These are phyloP conservation scores for Inosperma sp. DNA, from an alignment of 768 basidiomycete genomes.

Conservation along the genomic window DNA sequence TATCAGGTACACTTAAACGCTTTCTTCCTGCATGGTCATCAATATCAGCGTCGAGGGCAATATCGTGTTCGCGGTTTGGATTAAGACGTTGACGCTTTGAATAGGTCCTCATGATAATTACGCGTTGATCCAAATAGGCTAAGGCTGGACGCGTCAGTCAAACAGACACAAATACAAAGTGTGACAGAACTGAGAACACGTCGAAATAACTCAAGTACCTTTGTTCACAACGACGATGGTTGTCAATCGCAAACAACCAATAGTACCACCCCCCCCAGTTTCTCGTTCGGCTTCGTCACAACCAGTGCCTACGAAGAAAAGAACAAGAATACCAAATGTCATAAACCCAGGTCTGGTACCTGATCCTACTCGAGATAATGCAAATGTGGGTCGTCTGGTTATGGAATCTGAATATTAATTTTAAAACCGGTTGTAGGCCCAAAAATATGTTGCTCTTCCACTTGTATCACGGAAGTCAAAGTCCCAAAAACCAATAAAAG, in stretches of 20 bases:
- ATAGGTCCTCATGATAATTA: conserved; percentile 11
- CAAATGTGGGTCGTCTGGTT: conserved; percentile 14
- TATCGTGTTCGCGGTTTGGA: conserved; percentile 11
- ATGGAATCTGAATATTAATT: no score
- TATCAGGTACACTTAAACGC: not conserved
- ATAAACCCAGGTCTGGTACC: conserved; percentile 19
- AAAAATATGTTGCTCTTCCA: no score
- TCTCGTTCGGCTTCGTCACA: conserved; percentile 54
- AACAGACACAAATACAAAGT: conserved; percentile 21
- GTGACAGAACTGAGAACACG: conserved; percentile 14
- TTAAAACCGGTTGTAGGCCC: no score
- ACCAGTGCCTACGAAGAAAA: conserved; percentile 32
- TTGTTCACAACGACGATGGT: conserved; percentile 39
- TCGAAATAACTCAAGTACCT: conserved; percentile 2
- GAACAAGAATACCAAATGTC: conserved; percentile 21
- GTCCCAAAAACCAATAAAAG: conserved; percentile 16
- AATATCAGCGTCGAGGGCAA: not conserved
- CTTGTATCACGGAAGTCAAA: no score
- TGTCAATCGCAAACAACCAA: conserved; percentile 58
- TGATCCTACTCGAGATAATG: conserved; percentile 12
- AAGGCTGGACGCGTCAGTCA: conserved; percentile 16
- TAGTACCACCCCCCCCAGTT: conserved; percentile 41
- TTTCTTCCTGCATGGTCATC: not conserved
- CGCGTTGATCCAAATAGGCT: no score
- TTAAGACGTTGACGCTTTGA: conserved; percentile 6